These are phyloP conservation scores for Azolla pinnata DNA, from an alignment of 75 land plant species.

Conservation along the genomic window DNA sequence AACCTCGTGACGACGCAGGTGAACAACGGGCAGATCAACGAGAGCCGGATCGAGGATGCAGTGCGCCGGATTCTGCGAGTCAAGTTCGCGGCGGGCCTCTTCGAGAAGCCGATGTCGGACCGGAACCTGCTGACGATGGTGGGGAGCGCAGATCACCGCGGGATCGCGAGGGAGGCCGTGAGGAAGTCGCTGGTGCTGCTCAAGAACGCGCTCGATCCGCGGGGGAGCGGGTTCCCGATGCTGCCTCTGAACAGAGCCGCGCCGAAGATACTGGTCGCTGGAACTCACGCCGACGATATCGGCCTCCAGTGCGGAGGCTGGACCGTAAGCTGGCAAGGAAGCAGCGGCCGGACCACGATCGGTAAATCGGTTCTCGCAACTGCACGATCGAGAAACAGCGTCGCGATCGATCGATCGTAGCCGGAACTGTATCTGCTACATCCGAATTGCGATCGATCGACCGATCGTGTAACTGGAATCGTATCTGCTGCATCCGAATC, in stretches of 20 bases:
- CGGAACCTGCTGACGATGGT: constrained; percentile 14
- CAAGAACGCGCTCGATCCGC: constrained; percentile 40
- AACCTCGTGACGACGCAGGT: constrained; percentile 23
- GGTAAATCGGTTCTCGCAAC: not conserved
- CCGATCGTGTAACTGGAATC: too few species aligned
- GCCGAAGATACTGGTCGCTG: constrained; percentile 20
- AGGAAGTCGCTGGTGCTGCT: constrained; percentile 75
- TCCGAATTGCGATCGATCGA: not conserved
- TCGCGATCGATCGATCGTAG: not conserved
- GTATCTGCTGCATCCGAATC: not conserved
- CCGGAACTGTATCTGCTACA: not conserved
- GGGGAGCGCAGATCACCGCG: constrained; percentile 36
- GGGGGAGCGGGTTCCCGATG: constrained; percentile 2
- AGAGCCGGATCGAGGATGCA: constrained; percentile 53
- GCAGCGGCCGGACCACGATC: constrained; percentile 6
- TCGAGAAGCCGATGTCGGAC: constrained; percentile 48
- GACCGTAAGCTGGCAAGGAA: constrained; percentile 26
- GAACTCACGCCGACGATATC: constrained; percentile 19
- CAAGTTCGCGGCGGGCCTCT: constrained; percentile 47
- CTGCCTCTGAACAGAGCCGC: constrained; percentile 21
- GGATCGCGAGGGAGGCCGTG: constrained; percentile 78
- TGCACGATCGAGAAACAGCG: not conserved
- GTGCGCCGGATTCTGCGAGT: constrained; percentile 49
- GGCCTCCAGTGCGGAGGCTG: constrained; percentile 27
- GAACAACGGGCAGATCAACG: constrained; percentile 26